Evolutionary conservation across 768 basidiomycete species (phyloP), one percentile per base, ranked within the genome.

Genomic region (Boletus reticulatus): DNA sequence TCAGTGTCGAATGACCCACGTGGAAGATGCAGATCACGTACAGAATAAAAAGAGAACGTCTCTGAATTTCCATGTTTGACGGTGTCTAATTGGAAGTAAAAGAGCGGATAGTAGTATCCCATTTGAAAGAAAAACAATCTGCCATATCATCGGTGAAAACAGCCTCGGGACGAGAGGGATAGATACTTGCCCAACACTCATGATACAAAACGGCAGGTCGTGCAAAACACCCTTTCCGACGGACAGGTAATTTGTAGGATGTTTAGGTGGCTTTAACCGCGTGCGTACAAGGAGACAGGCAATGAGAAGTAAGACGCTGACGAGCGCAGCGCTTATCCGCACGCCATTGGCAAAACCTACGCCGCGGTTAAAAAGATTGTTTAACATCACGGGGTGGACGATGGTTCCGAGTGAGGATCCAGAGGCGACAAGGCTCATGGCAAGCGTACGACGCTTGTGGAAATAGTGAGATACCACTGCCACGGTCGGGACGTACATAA

Each of bases 21-120:
- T 34, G 14, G 11, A 13, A 36, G 13, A 6, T 32, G 10, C 37
- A 22, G 38, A 31, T 53, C 24, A 50, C 67, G 10, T 53, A 84
- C 84, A 31, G 77, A 77, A 55, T 84, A 84, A 56, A 86, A 85
- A 0, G 84, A 80, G 6, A 85, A 70, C n/a, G 65, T 69, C 10
- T 74, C 64, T 16, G 71, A 65, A 38, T 81, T 72, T 1, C 78
- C 77, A 52, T 81, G 80, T 47, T 73, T 67, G 29, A 80, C 71
- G 1, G 83, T 75, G 53, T 80, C 77, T 13, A 84, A 65, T 58
- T 86, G 84, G 7, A 85, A 60, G 62, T 80, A 85, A 67, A 82
- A 84, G 17, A 82, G 70, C 0, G 83, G 82, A 44, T 75, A 81
- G 55, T 75, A 82, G 32, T 80, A 61, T 4, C 77, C 79, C 2